Evolutionary conservation across 139 green algal genomes (phyloP), one percentile per base, ranked within the genome.

Genomic region (Tetradesmus obliquus): DNA sequence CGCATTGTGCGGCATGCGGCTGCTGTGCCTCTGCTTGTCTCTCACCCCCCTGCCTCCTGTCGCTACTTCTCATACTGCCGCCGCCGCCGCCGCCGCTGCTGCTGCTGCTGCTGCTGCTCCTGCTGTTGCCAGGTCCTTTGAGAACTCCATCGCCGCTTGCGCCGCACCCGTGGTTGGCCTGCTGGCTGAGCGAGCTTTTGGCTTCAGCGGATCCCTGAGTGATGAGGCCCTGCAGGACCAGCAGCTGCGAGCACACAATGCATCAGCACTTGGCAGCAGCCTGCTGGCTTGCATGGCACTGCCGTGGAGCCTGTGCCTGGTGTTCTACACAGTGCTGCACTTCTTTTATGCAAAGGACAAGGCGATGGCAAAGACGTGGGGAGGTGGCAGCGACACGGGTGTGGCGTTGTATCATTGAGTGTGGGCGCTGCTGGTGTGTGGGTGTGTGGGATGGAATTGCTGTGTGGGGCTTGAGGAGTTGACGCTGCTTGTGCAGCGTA

Each of bases 101-200:
- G 55, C 82, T 13, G 22, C 82, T 87, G 72, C 60, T 71, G 60
- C 60, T 71, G 60, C 60, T 71, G 32, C 32, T 45, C 32, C 32
- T 45, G 32, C 32, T 45, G 60, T 13, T 71, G 60, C 6, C 83
- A 89, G 82, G 84, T 95, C 91, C 19, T 94, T 95, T 87, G 93
- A 96, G 53, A 93, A 93, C 32, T 95, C 95, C 2, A 86, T 97
- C 4, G 95, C 90, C 0, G 94, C 95, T 0, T 96, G 93, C 86
- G 94, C 94, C 72, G 93, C 94, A 2, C 94, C 96, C 2, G 74
- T 97, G 10, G 97, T 98, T 0, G 96, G 97, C 3, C 79, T 98
- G 13, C 55, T 97, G 1, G 95, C 96, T 3, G 93, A 97, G 91
- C 93, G 91, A 45, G 71, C 92, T 19, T 98, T 97, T 94, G 95